Conservation (phyloP, 768 basidiomycete genomes). For the Kwoniella bestiolae region DNA sequence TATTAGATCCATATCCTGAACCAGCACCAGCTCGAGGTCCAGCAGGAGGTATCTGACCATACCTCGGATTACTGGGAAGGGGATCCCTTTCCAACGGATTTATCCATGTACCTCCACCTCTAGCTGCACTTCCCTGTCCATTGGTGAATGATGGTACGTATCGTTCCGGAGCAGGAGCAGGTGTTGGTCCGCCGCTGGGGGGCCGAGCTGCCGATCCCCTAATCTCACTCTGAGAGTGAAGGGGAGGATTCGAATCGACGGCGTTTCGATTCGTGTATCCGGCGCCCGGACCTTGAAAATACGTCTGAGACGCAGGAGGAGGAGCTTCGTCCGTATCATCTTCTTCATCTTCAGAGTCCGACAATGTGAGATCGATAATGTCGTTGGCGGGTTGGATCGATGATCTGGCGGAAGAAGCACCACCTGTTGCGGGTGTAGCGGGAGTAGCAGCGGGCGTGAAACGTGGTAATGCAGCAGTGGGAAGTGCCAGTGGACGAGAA, state of each 20-base stretch:
- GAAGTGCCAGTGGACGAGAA: conserved; percentile 7
- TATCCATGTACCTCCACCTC: conserved; percentile 8
- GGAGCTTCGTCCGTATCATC: conserved; percentile 20
- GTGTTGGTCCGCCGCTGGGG: neutral
- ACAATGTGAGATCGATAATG: conserved; percentile 44
- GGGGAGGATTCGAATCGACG: conserved; percentile 32
- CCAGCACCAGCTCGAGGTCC: neutral
- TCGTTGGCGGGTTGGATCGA: conserved; percentile 23
- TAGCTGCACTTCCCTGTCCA: conserved; percentile 8
- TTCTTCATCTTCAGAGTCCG: conserved; percentile 39
- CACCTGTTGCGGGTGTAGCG: conserved; percentile 2
- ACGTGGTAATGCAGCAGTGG: neutral
- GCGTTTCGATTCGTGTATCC: conserved; percentile 39
- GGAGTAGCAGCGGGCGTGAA: conserved; percentile 4
- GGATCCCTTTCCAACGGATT: neutral
- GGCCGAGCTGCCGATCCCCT: conserved; percentile 18
- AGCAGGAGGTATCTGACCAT: neutral
- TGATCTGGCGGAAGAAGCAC: conserved; percentile 14
- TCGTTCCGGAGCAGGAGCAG: neutral
- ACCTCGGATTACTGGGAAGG: neutral
- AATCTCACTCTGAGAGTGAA: conserved; percentile 5
- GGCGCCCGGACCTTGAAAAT: conserved; percentile 47
- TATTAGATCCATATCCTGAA: neutral
- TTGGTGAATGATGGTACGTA: neutral
- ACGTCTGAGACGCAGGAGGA: conserved; percentile 21